Percentiles rank a stretch among this genome's conserved stretches.
These are phyloP conservation scores for Hygrophorus russula DNA, from an alignment of 768 basidiomycete genomes.

Conservation along the genomic window DNA sequence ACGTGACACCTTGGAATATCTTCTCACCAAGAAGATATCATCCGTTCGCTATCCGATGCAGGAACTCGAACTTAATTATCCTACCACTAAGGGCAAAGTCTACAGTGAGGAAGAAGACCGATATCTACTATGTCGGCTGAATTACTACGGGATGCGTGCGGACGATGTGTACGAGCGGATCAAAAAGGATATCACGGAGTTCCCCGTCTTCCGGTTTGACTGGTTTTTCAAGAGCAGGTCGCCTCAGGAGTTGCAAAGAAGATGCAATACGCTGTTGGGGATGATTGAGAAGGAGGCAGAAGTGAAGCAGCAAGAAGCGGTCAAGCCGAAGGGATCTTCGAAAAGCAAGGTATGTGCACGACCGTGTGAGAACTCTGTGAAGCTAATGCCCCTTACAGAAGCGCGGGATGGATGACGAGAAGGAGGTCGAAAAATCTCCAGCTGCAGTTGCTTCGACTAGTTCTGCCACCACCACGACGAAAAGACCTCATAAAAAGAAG, in stretches of 20 bases:
- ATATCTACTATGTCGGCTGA: constrained; percentile 82
- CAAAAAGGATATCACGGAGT: constrained; percentile 93
- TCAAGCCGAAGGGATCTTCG: constrained; percentile 41
- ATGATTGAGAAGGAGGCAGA: constrained; percentile 94
- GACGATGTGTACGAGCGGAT: constrained; percentile 92
- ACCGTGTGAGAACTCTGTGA: constrained; percentile 1
- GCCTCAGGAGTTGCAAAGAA: constrained; percentile 75
- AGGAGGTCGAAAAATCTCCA: constrained; percentile 31
- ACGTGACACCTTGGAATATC: constrained; percentile 65
- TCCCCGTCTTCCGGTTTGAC: constrained; percentile 94
- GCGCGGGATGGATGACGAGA: constrained; percentile 61
- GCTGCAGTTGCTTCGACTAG: constrained; percentile 50
- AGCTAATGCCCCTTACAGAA: constrained; percentile 32
- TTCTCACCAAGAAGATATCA: constrained; percentile 73
- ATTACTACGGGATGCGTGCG: constrained; percentile 80
- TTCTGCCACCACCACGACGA: constrained; percentile 34
- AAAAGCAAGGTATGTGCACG: constrained; percentile 50
- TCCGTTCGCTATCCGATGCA: constrained; percentile 90
- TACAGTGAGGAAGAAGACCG: constrained; percentile 97
- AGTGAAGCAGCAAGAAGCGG: constrained; percentile 54
- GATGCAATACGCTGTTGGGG: constrained; percentile 77
- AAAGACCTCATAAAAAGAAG: constrained; percentile 58
- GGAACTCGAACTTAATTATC: constrained; percentile 91
- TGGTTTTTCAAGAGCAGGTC: constrained; percentile 97
- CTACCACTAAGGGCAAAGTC: constrained; percentile 91